Evolutionary conservation across 2,329 filamentous ascomycete genomes (phyloP).

Genomic region (Verticillium nubilum): DNA sequence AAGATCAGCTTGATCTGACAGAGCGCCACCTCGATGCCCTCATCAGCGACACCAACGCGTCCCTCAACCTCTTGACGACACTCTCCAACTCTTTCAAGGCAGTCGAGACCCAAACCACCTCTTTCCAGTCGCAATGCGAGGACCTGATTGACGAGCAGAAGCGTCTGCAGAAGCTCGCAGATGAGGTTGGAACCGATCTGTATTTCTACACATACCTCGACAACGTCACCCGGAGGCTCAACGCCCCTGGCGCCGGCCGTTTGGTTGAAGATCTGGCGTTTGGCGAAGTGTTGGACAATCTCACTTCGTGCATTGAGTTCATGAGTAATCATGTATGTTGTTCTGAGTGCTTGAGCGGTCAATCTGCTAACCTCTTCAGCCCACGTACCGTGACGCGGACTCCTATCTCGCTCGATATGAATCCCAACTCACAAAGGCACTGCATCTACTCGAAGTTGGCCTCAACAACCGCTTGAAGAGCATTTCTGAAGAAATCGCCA

Average conservation of each 20-base stretch:
- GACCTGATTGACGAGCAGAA: constrained; percentile 78
- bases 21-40: constrained; percentile 78
- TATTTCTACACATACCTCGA: constrained; percentile 94
- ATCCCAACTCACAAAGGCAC: constrained; percentile 64
- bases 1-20: constrained; percentile 74
- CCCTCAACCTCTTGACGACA: constrained; percentile 69
- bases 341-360: not conserved
- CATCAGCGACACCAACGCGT: constrained; percentile 68
- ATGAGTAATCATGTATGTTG: constrained; percentile 65
- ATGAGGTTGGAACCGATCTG: constrained; percentile 83
- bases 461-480: constrained; percentile 48
- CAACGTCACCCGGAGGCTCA: constrained; percentile 80
- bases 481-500: constrained; percentile 47
- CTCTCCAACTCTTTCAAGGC: constrained; percentile 82
- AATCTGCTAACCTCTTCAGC: constrained; percentile 33
- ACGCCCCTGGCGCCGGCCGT: constrained; percentile 83
- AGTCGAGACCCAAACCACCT: constrained; percentile 86
- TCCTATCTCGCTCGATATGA: constrained; percentile 85
- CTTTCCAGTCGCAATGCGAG: constrained; percentile 89
- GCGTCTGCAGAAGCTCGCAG: constrained; percentile 70
- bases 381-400: constrained; percentile 80
- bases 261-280: constrained; percentile 82
- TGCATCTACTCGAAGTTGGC: constrained; percentile 56
- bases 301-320: constrained; percentile 88
- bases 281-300: constrained; percentile 76